A percentile compares a stretch with the other conserved stretches of the same genome.
Evolutionary conservation across 2,329 filamentous ascomycete genomes (phyloP).

Genomic region (Lachnum nothofagi): DNA sequence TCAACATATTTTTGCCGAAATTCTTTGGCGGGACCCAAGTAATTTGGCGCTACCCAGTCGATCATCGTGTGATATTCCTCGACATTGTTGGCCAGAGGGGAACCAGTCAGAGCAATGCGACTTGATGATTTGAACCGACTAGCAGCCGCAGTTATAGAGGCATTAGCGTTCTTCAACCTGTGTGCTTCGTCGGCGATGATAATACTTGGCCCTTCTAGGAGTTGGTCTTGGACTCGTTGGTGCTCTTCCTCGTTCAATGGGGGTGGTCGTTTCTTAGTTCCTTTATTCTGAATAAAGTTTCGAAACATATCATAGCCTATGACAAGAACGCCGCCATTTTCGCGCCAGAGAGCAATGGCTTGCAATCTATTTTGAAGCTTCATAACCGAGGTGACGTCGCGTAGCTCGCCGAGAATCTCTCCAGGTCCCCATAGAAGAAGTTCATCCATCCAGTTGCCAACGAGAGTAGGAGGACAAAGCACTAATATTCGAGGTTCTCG

Average conservation of each 20-base stretch:
- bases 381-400: constrained; percentile 47
- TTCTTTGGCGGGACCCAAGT: constrained; percentile 62
- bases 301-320: constrained; percentile 69
- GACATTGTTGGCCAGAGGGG: constrained; percentile 79
- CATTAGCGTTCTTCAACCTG: constrained; percentile 60
- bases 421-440: constrained; percentile 62
- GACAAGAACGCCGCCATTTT: constrained; percentile 66
- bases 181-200: constrained; percentile 86
- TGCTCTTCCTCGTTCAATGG: constrained; percentile 35
- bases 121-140: constrained; percentile 58
- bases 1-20: constrained; percentile 66
- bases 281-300: constrained; percentile 37
- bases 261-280: constrained; percentile 22
- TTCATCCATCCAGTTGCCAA: constrained; percentile 82
- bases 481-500: constrained; percentile 61
- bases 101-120: constrained; percentile 80
- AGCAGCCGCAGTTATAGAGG: constrained; percentile 50
- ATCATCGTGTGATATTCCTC: constrained; percentile 83
- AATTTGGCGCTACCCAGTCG: constrained; percentile 77
- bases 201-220: constrained; percentile 61
- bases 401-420: constrained; percentile 50
- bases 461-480: constrained; percentile 67
- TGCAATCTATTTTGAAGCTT: constrained; percentile 37
- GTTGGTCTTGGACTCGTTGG: constrained; percentile 38
- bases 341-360: constrained; percentile 54